A percentile compares a stretch with the other conserved stretches of the same genome.
These are phyloP conservation scores for Solanum chaucha DNA, from an alignment of 257 asterid species.

Conservation along the genomic window DNA sequence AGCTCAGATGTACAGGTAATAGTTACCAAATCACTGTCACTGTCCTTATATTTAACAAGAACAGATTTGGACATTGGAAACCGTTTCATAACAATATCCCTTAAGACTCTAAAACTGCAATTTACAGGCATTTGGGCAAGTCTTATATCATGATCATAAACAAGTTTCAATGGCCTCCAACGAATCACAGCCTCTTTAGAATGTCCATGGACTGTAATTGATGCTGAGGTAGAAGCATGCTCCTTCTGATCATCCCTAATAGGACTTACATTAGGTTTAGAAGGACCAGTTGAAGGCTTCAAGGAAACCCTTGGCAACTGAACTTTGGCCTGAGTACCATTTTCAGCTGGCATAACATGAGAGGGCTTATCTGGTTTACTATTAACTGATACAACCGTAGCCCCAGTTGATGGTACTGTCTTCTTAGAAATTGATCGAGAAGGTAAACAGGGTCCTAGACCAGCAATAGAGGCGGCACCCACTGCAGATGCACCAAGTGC, in stretches of 20 bases:
- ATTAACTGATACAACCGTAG: constrained; percentile 22
- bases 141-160: constrained; percentile 84
- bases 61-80: constrained; percentile 80
- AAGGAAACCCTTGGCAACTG: constrained; percentile 57
- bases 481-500: constrained; percentile 98
- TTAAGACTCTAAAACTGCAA: constrained; percentile 51
- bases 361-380: constrained; percentile 52
- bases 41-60: constrained; percentile 66
- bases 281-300: constrained; percentile 55
- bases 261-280: constrained; percentile 20
- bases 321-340: constrained; percentile 39
- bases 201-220: constrained; percentile 43
- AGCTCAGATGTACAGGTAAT: constrained; percentile 64
- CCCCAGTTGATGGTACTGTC: constrained; percentile 18
- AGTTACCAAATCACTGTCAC: constrained; percentile 78
- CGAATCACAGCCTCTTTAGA: constrained; percentile 17
- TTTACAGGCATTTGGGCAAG: constrained; percentile 74
- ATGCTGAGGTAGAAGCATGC: constrained; percentile 5
- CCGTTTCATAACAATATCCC: constrained; percentile 58
- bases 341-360: constrained; percentile 27
- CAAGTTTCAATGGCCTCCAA: constrained; percentile 71
- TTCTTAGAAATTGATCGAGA: constrained; percentile 70
- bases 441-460: constrained; percentile 89
- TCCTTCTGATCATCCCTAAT: constrained; percentile 36
- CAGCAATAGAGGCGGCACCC: constrained; percentile 85